phyloP scores from a whole-genome alignment of 148 eudicot species.

The Chenopodium suecicum region DNA sequence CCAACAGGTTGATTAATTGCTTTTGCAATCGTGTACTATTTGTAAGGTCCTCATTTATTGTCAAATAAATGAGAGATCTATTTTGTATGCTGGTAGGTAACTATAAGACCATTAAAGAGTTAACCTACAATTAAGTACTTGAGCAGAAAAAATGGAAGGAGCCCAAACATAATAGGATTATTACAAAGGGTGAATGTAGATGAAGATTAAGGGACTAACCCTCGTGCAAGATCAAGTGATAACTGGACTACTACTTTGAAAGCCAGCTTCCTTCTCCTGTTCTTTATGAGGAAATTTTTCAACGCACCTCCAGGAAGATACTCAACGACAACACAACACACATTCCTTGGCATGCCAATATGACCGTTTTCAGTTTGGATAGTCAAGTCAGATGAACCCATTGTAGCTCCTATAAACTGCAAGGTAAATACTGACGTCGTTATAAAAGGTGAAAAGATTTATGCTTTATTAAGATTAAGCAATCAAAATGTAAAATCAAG shows the following conservation, averaged over 20 bases:
- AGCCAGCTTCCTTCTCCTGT: slow-evolving; percentile 73
- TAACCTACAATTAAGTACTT: neutral
- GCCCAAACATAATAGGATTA: neutral
- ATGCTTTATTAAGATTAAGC: neutral
- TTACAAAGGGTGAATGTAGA: neutral
- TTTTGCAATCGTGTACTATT: neutral
- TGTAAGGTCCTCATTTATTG: neutral
- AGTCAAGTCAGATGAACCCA: slow-evolving; percentile 71
- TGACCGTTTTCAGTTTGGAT: slow-evolving; percentile 80
- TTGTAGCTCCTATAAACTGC: slow-evolving; percentile 92
- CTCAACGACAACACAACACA: slow-evolving; percentile 87
- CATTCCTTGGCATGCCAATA: slow-evolving; percentile 69
- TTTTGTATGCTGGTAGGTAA: neutral
- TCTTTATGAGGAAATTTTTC: slow-evolving; percentile 75
- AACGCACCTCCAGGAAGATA: slow-evolving; percentile 93
- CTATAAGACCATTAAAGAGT: neutral
- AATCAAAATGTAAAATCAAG: neutral
- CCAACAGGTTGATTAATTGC: neutral
- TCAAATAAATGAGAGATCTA: neutral
- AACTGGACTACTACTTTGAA: slow-evolving; percentile 80
- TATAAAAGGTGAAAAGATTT: slow-evolving; percentile 7
- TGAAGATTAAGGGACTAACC: slow-evolving; percentile 40
- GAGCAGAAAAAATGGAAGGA: neutral
- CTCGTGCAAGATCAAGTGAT: slow-evolving; percentile 88
- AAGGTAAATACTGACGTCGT: slow-evolving; percentile 11